Percentiles rank a stretch among this genome's conserved stretches.
phyloP scores from a whole-genome alignment of 2,329 filamentous ascomycete genomes.

The Xylaria digitata region DNA sequence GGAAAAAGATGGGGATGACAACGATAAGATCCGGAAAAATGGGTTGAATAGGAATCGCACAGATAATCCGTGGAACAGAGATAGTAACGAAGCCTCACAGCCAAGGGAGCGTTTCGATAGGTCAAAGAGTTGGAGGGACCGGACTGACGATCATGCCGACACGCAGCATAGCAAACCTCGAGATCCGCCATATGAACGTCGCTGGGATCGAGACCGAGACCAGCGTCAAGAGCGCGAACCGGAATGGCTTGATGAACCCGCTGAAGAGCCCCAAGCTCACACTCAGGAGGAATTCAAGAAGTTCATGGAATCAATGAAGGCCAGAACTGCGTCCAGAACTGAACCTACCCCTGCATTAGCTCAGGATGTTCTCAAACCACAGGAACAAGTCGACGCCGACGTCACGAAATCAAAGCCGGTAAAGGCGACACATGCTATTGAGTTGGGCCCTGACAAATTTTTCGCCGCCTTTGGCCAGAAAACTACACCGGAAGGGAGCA shows the following conservation, averaged over 20 bases:
- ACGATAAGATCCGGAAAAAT: constrained; percentile 70
- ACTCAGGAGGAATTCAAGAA: constrained; percentile 93
- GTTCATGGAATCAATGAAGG: constrained; percentile 93
- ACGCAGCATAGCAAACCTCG: constrained; percentile 57
- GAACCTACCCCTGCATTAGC: constrained; percentile 53
- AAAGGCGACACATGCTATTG: constrained; percentile 71
- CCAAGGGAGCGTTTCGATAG: constrained; percentile 67
- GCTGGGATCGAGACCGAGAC: constrained; percentile 67
- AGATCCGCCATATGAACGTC: constrained; percentile 68
- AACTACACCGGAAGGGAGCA: constrained; percentile 60
- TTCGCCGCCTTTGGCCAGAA: constrained; percentile 69
- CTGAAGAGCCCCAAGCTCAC: constrained; percentile 75
- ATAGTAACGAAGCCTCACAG: constrained; percentile 56
- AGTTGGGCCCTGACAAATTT: constrained; percentile 80
- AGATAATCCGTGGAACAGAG: constrained; percentile 81
- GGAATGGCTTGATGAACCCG: constrained; percentile 86
- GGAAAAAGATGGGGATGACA: constrained; percentile 62
- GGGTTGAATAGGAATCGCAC: constrained; percentile 72
- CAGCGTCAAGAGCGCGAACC: constrained; percentile 80
- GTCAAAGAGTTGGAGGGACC: constrained; percentile 71
- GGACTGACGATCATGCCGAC: constrained; percentile 55
- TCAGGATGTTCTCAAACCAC: constrained; percentile 52
- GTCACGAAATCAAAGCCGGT: constrained; percentile 67
- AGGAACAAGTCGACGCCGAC: constrained; percentile 58
- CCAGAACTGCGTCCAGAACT: constrained; percentile 56